Evolutionary conservation across 2,329 filamentous ascomycete genomes (phyloP), one percentile per base, ranked within the genome.

Genomic region (Thermothelomyces thermophilus): DNA sequence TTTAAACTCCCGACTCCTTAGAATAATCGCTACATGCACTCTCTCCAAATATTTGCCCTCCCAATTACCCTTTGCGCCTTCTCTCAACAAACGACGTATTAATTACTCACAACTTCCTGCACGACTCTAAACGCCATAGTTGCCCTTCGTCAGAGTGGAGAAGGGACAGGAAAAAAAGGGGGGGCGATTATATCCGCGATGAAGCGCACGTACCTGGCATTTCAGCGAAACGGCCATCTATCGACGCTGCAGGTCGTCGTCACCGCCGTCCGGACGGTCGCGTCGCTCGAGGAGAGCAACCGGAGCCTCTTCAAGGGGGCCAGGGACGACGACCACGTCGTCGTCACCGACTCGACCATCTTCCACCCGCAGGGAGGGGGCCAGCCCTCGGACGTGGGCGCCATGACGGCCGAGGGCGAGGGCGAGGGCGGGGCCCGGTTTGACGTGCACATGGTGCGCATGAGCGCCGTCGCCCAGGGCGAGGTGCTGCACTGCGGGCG

Each of bases 301-400:
- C 73, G 69, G 45, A 61, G 66, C 6, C 73, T 86, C 9, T 82
- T 82, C 70, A 86, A 85, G 61, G 66, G 75, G 11, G 73, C 68
- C 4, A 62, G 62, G 8, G 70, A 75, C 5, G 63, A 73, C 1
- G 73, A 79, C 56, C 73, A 75, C 59, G 74, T 81, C n/a, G 64
- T 87, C 17, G 72, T 80, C 5, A 84, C 81, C 0, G 70, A 77
- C 2, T 67, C 76, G 41, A 88, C 85, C n/a, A 82, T 88, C 53
- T 89, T 89, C 66, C 82, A 89, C 54, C 80, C 83, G 0, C 85
- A 89, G 64, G 85, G 85, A 17, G 85, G 85, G 52, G 85, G 85
- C 7, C 85, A 89, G 60, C 85, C 85, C 0, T 83, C 78, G 0
- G 85, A 89, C 54, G 71, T 74, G 10, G 85, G 85, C 17, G 67